Evolutionary conservation across 2,329 filamentous ascomycete species (phyloP).

Genomic region (Colletotrichum tanaceti): DNA sequence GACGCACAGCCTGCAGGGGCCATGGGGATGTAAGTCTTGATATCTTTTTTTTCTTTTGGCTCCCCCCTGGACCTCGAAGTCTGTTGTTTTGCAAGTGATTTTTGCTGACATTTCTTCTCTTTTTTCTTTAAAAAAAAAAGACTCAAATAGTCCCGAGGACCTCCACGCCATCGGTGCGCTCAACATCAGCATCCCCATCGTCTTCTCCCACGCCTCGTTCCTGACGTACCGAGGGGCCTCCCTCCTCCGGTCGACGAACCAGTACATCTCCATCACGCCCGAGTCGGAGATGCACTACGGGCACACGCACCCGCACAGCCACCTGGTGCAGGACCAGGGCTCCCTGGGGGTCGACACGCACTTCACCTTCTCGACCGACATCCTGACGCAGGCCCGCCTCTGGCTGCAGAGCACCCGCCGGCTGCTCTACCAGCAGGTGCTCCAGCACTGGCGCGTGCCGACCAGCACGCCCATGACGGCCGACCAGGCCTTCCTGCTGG

Average conservation of each 20-base stretch:
- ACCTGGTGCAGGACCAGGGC: conserved; percentile 61
- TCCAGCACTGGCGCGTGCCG: conserved; percentile 57
- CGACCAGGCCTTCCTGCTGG: conserved; percentile 66
- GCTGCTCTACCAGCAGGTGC: conserved; percentile 52
- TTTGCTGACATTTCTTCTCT: too few species aligned
- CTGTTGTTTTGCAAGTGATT: too few species aligned
- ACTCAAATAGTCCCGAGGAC: conserved; percentile 54
- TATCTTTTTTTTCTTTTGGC: too few species aligned
- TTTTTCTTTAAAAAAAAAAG: conserved; percentile 1
- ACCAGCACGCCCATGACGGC: conserved; percentile 63
- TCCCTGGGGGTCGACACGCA: conserved; percentile 67
- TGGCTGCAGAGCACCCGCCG: conserved; percentile 62
- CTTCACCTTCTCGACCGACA: conserved; percentile 63
- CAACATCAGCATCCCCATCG: conserved; percentile 58
- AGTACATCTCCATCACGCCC: conserved; percentile 67
- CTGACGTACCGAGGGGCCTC: conserved; percentile 53
- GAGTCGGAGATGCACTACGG: conserved; percentile 71
- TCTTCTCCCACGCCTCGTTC: conserved; percentile 64
- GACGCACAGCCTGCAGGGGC: conserved; percentile 55
- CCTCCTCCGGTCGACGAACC: conserved; percentile 60
- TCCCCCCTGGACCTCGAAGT: too few species aligned
- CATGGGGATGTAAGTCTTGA: conserved; percentile 50
- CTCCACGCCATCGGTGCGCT: conserved; percentile 53
- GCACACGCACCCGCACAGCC: conserved; percentile 58
- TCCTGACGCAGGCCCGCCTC: conserved; percentile 63